Percentiles rank a stretch among this genome's conserved stretches.
Evolutionary conservation across 805 yeast species (phyloP).

Genomic region (Sugiyamaella chiloensis): DNA sequence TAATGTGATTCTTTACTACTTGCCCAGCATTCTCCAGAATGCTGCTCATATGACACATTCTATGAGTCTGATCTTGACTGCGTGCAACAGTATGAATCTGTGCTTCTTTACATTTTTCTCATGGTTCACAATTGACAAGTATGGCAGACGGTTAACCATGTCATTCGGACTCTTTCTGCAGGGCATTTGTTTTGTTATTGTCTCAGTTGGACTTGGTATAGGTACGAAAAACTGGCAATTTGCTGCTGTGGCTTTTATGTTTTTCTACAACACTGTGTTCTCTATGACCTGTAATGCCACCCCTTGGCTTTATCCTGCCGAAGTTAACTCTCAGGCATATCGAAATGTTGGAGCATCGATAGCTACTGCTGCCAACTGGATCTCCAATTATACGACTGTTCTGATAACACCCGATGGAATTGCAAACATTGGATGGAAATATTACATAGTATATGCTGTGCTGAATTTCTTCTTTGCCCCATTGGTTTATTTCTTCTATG

Average conservation of each 20-base stretch:
- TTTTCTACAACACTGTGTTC: conserved; percentile 35
- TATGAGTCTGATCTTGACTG: conserved; percentile 51
- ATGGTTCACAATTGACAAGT: conserved; percentile 46
- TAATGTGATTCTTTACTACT: conserved; percentile 64
- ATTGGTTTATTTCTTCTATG: conserved; percentile 47
- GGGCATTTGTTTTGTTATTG: conserved; percentile 11
- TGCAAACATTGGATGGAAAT: conserved; percentile 48
- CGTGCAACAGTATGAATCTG: conserved; percentile 38
- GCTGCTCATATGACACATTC: conserved; percentile 42
- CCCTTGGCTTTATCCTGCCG: conserved; percentile 67
- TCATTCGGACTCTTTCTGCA: conserved; percentile 3
- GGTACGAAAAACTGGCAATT: conserved; percentile 11
- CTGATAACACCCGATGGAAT: conserved; percentile 58
- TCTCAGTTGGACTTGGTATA: conserved; percentile 11
- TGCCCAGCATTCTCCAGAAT: conserved; percentile 10
- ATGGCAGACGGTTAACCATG: conserved; percentile 43
- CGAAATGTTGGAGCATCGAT: conserved; percentile 60
- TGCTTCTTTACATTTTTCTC: conserved; percentile 46
- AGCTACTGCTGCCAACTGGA: conserved; percentile 63
- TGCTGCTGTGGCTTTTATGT: conserved; percentile 15
- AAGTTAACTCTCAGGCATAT: conserved; percentile 55
- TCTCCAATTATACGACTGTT: conserved; percentile 58
- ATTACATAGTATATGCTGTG: conserved; percentile 59
- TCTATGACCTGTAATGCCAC: conserved; percentile 55
- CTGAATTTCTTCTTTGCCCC: conserved; percentile 47